Percentiles rank a stretch among this genome's conserved stretches.
Evolutionary conservation across 2,329 filamentous ascomycete species (phyloP).

Genomic region (Orbilia ellipsospora): DNA sequence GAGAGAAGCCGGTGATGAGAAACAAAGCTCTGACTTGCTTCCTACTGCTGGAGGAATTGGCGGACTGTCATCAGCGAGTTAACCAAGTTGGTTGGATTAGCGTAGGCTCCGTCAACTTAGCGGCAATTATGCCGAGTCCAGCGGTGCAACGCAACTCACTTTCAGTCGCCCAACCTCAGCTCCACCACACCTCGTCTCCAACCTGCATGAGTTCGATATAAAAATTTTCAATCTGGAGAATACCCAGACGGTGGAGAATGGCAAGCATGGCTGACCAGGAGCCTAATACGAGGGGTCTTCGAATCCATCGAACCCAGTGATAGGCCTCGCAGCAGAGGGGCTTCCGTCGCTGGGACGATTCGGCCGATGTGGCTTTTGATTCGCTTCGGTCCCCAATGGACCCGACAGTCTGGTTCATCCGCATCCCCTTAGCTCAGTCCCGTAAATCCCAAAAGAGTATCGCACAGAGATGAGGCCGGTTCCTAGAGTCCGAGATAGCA

Average conservation of each 20-base stretch:
- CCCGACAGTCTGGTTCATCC: conserved; percentile 56
- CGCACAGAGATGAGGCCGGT: conserved; percentile 53
- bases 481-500: conserved; percentile 55
- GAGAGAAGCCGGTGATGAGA: not conserved
- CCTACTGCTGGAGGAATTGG: not conserved
- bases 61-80: conserved; percentile 5
- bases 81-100: conserved; percentile 6
- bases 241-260: conserved; percentile 8
- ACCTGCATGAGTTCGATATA: conserved; percentile 34
- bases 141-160: conserved; percentile 47
- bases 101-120: conserved; percentile 17
- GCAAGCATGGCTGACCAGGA: not conserved
- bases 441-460: conserved; percentile 56
- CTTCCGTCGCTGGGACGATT: conserved; percentile 41
- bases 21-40: conserved; percentile 9
- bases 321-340: conserved; percentile 45
- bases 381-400: conserved; percentile 55
- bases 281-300: conserved; percentile 11
- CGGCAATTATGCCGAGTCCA: conserved; percentile 52
- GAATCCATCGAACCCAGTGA: conserved; percentile 11
- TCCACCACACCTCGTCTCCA: conserved; percentile 35
- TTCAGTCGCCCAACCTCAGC: conserved; percentile 15
- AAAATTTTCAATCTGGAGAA: conserved; percentile 20
- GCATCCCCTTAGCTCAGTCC: conserved; percentile 56
- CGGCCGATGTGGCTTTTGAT: conserved; percentile 54